Evolutionary conservation across 2,329 filamentous ascomycete genomes (phyloP).

Genomic region (Berkeleyomyces basicola): DNA sequence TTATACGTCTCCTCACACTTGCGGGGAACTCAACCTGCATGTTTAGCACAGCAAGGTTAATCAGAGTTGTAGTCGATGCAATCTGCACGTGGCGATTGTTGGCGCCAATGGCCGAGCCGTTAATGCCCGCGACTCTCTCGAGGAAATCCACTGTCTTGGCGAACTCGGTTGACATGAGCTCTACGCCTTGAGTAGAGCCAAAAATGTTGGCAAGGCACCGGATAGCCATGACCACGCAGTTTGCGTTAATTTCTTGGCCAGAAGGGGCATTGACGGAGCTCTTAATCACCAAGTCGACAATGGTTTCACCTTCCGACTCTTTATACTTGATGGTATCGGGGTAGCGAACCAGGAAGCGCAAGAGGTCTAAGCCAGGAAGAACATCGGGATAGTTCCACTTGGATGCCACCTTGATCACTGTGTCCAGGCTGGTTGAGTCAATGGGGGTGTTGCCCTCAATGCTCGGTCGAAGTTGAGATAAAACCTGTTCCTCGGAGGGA

Average conservation of each 20-base stretch:
- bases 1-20: conserved; percentile 32
- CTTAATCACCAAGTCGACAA: conserved; percentile 38
- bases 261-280: conserved; percentile 28
- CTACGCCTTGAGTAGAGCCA: conserved; percentile 52
- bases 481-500: conserved; percentile 46
- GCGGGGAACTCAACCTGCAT: conserved; percentile 15
- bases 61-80: conserved; percentile 62
- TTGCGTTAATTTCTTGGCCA: conserved; percentile 44
- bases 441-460: conserved; percentile 42
- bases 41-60: conserved; percentile 65
- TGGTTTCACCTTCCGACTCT: conserved; percentile 34
- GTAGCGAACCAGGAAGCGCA: conserved; percentile 63
- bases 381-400: conserved; percentile 68
- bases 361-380: conserved; percentile 68
- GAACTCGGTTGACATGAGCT: conserved; percentile 40
- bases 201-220: conserved; percentile 77
- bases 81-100: conserved; percentile 67
- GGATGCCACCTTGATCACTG: conserved; percentile 56
- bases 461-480: conserved; percentile 44
- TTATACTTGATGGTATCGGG: conserved; percentile 47
- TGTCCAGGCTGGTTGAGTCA: conserved; percentile 36
- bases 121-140: conserved; percentile 40
- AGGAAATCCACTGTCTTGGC: conserved; percentile 47
- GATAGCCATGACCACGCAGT: conserved; percentile 75
- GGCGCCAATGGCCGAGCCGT: conserved; percentile 31